Conservation (phyloP, 305 asterid genomes). For the Fraxinus platypoda region DNA sequence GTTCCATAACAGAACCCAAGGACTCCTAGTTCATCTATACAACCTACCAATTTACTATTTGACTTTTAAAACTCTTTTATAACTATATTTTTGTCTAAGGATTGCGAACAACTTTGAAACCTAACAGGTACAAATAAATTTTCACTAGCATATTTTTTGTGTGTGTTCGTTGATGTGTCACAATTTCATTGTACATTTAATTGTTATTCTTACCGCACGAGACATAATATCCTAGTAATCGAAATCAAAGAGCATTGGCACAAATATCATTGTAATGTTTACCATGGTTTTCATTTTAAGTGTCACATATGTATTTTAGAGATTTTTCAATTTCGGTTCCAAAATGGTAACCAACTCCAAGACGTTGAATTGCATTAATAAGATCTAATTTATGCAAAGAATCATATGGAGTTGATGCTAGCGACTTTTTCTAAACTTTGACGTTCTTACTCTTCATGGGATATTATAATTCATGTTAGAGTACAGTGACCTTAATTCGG, state of each 20-base stretch:
- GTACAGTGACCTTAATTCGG: no score
- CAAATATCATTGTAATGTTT: conserved; percentile 11
- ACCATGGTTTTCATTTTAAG: background rate
- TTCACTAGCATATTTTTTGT: background rate
- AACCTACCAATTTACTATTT: no score
- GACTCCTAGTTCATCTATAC: no score
- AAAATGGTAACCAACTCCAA: conserved; percentile 18
- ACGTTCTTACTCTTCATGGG: background rate
- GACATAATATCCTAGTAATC: conserved; percentile 29
- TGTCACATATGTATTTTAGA: background rate
- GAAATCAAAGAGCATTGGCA: conserved; percentile 35
- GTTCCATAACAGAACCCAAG: no score
- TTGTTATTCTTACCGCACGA: conserved; percentile 18
- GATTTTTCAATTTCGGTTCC: background rate
- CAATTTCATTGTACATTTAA: background rate
- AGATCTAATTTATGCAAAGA: conserved; percentile 7
- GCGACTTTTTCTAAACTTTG: background rate
- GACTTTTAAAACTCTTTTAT: no score
- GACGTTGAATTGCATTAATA: conserved; percentile 7
- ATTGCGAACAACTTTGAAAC: no score
- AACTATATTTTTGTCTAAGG: no score
- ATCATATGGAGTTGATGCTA: background rate
- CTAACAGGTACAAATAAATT: background rate
- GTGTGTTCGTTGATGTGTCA: background rate
- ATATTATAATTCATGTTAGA: no score